phyloP scores from a whole-genome alignment of 2,329 filamentous ascomycete genomes.

The Aureobasidium sp. region DNA sequence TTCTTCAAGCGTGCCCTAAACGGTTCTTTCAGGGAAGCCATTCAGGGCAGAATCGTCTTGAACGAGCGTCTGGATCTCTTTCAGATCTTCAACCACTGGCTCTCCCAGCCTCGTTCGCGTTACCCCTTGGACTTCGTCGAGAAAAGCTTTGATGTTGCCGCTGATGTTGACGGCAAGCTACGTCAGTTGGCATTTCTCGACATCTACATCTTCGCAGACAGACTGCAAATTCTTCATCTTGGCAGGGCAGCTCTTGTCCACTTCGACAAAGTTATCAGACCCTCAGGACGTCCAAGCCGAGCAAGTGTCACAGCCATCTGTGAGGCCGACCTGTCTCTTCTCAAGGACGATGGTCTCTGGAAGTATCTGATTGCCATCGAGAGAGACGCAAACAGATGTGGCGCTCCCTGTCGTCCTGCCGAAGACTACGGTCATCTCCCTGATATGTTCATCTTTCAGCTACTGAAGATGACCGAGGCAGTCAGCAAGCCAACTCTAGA shows the following conservation, averaged over 20 bases:
- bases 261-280: neutral
- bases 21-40: neutral
- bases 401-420: neutral
- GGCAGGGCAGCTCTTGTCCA: neutral
- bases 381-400: neutral
- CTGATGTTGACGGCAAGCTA: neutral
- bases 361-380: neutral
- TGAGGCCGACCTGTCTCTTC: neutral
- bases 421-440: neutral
- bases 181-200: neutral
- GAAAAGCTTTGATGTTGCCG: neutral
- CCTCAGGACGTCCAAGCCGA: neutral
- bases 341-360: neutral
- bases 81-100: neutral
- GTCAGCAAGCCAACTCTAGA: neutral
- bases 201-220: neutral
- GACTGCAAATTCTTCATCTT: neutral
- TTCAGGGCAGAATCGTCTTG: neutral
- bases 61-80: neutral
- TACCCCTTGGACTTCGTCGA: neutral
- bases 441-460: neutral
- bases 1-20: neutral
- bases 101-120: neutral
- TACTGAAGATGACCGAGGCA: neutral
- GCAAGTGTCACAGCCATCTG: neutral